phyloP scores from a whole-genome alignment of 352 stramenopile genomes.

The Pythium brachiatum region DNA sequence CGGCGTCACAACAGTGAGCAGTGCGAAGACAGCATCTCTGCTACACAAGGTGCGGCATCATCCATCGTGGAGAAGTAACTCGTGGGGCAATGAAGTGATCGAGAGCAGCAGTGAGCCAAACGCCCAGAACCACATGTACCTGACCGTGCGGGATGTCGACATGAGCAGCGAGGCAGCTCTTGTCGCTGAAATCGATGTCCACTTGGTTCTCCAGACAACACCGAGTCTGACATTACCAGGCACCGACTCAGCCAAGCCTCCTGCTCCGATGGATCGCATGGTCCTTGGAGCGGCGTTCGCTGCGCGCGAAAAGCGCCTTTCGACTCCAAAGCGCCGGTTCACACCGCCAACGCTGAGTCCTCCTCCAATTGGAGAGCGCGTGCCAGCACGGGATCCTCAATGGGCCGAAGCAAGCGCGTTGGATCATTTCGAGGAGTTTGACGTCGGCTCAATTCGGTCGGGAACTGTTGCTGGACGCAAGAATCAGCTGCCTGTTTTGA shows the following conservation, averaged over 20 bases:
- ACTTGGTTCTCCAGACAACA: slow-evolving; percentile 53
- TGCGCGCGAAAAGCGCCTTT: slow-evolving; percentile 55
- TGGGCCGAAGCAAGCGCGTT: slow-evolving; percentile 44
- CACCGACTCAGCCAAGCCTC: slow-evolving; percentile 2
- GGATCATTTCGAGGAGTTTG: slow-evolving; percentile 78
- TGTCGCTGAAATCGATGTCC: slow-evolving; percentile 62
- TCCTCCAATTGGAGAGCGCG: slow-evolving; percentile 17
- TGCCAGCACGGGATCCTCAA: slow-evolving; percentile 30
- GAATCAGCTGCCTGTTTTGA: slow-evolving; percentile 58
- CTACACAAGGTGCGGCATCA: slow-evolving; percentile 80
- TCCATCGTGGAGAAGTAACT: slow-evolving; percentile 81
- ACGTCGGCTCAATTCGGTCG: slow-evolving; percentile 63
- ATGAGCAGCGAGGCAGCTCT: slow-evolving; percentile 47
- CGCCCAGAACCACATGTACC: slow-evolving; percentile 68
- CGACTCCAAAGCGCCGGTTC: slow-evolving; percentile 46
- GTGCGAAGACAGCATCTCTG: slow-evolving; percentile 22
- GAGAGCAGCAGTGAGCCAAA: slow-evolving; percentile 40
- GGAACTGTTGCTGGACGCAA: slow-evolving; percentile 30
- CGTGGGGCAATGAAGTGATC: slow-evolving; percentile 61
- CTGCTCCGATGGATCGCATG: slow-evolving; percentile 18
- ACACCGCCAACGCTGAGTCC: slow-evolving; percentile 24
- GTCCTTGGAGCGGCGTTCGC: slow-evolving; percentile 65
- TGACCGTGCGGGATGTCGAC: slow-evolving; percentile 71
- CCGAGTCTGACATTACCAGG: slow-evolving; percentile 3
- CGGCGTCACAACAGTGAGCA: background rate